Evolutionary conservation across 2,329 filamentous ascomycete species (phyloP).

Genomic region (Hymenoscyphus occultus): DNA sequence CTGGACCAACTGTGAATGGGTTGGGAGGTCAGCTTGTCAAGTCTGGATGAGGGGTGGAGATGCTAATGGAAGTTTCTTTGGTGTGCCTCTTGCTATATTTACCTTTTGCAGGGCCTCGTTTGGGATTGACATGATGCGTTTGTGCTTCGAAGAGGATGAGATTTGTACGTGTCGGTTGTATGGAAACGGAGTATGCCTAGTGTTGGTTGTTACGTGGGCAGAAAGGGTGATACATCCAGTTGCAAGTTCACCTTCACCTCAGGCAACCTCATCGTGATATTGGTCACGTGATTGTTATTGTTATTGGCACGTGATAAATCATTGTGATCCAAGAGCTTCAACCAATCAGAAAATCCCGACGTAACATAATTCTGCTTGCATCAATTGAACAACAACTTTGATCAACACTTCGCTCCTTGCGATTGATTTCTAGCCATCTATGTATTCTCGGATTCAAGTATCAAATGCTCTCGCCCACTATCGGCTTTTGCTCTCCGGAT

Average conservation of each 20-base stretch:
- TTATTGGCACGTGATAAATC: too few relatives aligned
- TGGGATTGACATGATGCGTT: slow-evolving; percentile 75
- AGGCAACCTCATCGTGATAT: neutral
- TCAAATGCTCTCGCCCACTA: neutral
- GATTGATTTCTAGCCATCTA: neutral
- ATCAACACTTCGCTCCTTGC: too few relatives aligned
- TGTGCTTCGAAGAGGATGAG: slow-evolving; percentile 6
- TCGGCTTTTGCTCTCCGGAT: neutral
- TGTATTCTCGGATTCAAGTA: neutral
- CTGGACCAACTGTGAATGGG: slow-evolving; percentile 67
- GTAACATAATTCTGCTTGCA: too few relatives aligned
- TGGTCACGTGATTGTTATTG: neutral
- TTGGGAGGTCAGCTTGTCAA: slow-evolving; percentile 4
- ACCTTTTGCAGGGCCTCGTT: slow-evolving; percentile 95
- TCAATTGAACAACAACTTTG: too few relatives aligned
- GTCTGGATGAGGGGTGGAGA: slow-evolving; percentile 13
- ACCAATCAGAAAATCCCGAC: too few relatives aligned
- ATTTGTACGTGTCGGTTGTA: neutral
- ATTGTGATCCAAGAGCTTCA: too few relatives aligned
- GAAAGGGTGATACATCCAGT: neutral
- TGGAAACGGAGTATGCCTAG: neutral
- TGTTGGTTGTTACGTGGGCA: neutral
- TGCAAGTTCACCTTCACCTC: too few relatives aligned
- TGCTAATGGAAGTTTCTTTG: neutral
- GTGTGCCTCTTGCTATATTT: slow-evolving; percentile 12